Evolutionary conservation across 192 early-diverging fungal species (phyloP).

Genomic region (Phycomyces nitens): DNA sequence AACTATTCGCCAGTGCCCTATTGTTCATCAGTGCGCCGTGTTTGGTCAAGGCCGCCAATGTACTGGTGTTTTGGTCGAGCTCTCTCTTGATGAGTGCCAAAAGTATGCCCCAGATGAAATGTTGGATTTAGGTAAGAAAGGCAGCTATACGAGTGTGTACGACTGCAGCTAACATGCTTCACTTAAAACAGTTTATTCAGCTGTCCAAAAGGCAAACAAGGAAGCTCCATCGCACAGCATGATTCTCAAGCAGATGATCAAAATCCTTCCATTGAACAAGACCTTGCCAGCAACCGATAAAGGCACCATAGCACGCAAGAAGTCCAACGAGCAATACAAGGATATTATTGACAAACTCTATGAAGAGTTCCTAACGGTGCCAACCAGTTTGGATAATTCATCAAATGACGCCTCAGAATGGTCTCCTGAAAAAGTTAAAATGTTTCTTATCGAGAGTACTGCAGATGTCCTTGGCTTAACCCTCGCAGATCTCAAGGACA

Average conservation of each 20-base stretch:
- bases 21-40: slow-evolving; percentile 17
- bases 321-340: slow-evolving; percentile 47
- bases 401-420: slow-evolving; percentile 2
- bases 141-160: too few species aligned
- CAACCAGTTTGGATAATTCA: neutral
- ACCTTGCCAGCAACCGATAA: neutral
- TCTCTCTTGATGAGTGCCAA: slow-evolving; percentile 1
- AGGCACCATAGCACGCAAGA: neutral
- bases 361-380: slow-evolving; percentile 31
- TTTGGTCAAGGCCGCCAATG: slow-evolving; percentile 15
- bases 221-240: slow-evolving; percentile 18
- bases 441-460: slow-evolving; percentile 6
- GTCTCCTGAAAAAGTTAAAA: neutral
- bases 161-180: too few species aligned
- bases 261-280: neutral
- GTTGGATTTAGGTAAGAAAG: slow-evolving; percentile 15
- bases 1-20: neutral
- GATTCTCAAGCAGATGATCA: slow-evolving; percentile 14
- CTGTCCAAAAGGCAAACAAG: slow-evolving; percentile 23
- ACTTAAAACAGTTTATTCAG: neutral
- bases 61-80: slow-evolving; percentile 10
- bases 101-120: slow-evolving; percentile 13
- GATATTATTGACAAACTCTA: slow-evolving; percentile 54
- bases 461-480: slow-evolving; percentile 14
- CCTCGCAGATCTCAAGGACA: slow-evolving; percentile 4